phyloP scores from a whole-genome alignment of 495 filamentous ascomycete species.

The Aspergillus sclerotiicarbonarius region DNA sequence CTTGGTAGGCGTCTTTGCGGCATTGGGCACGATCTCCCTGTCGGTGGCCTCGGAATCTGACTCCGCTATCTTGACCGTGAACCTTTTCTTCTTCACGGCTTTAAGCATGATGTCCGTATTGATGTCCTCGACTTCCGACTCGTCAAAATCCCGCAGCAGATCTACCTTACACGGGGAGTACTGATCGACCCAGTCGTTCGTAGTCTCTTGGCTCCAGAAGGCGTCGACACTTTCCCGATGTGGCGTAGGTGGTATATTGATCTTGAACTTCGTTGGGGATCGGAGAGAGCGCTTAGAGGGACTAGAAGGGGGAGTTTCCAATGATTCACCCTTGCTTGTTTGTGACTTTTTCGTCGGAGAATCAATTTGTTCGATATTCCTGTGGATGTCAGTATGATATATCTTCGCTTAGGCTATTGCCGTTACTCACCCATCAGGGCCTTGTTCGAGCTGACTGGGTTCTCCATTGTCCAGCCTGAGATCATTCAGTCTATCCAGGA shows the following conservation, averaged over 20 bases:
- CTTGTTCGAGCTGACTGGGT: slow-evolving; percentile 18
- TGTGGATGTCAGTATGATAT: background rate
- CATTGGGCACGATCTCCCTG: slow-evolving; percentile 16
- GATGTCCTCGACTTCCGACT: slow-evolving; percentile 25
- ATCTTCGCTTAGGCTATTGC: background rate
- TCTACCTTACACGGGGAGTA: slow-evolving; percentile 64
- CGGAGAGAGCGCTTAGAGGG: slow-evolving; percentile 42
- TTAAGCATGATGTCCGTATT: slow-evolving; percentile 15
- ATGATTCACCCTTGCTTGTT: slow-evolving; percentile 15
- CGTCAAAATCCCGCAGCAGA: slow-evolving; percentile 32
- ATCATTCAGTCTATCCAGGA: slow-evolving; percentile 24
- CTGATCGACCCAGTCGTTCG: slow-evolving; percentile 80
- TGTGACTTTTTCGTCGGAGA: slow-evolving; percentile 23
- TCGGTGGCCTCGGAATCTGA: slow-evolving; percentile 23
- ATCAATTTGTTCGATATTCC: slow-evolving; percentile 3
- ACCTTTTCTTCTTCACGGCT: slow-evolving; percentile 9
- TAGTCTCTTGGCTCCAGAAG: slow-evolving; percentile 75
- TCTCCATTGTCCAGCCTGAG: slow-evolving; percentile 30
- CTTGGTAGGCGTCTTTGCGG: slow-evolving; percentile 27
- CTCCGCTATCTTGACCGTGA: background rate
- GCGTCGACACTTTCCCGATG: slow-evolving; percentile 69
- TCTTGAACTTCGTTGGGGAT: slow-evolving; percentile 53
- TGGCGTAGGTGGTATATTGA: slow-evolving; percentile 50
- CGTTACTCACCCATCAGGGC: background rate
- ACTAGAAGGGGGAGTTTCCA: slow-evolving; percentile 44